These are phyloP conservation scores for Haberlea rhodopensis DNA, from an alignment of 257 asterid genomes.

Conservation along the genomic window DNA sequence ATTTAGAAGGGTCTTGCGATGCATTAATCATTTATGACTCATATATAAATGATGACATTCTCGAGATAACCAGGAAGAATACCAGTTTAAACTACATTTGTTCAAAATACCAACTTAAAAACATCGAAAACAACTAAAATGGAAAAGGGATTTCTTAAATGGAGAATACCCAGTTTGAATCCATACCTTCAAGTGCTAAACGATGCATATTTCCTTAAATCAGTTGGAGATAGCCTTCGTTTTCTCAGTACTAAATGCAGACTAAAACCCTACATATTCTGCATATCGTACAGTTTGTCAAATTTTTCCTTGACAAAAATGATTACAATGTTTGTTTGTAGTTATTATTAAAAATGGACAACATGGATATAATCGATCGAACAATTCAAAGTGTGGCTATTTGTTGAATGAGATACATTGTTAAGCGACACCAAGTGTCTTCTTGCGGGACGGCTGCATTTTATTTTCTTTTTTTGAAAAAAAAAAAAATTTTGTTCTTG, in stretches of 20 bases:
- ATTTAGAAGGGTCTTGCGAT: neutral
- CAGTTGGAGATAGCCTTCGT: constrained; percentile 9
- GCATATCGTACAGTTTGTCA: neutral
- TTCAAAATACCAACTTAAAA: neutral
- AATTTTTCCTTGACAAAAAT: constrained; percentile 13
- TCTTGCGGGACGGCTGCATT: constrained; percentile 23
- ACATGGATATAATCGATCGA: constrained; percentile 45
- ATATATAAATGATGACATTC: too few relatives aligned
- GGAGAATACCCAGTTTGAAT: neutral
- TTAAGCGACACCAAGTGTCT: constrained; percentile 13
- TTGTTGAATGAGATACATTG: constrained; percentile 20
- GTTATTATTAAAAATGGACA: neutral
- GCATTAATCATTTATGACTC: too few relatives aligned
- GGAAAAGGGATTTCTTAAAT: neutral
- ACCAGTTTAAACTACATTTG: too few relatives aligned
- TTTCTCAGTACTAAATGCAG: constrained; percentile 15
- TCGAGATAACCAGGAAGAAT: too few relatives aligned
- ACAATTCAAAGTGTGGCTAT: constrained; percentile 14
- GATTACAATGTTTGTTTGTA: constrained; percentile 4
- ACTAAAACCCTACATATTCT: neutral
- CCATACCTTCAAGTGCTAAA: constrained; percentile 33
- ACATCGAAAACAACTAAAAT: too few relatives aligned
- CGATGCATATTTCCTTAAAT: constrained; percentile 32
- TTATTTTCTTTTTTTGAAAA: neutral
- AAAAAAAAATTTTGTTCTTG: too few relatives aligned